Percentiles rank a stretch among this genome's conserved stretches.
Conservation (phyloP, 345 rosid genomes). For the Lumnitzera racemosa region DNA sequence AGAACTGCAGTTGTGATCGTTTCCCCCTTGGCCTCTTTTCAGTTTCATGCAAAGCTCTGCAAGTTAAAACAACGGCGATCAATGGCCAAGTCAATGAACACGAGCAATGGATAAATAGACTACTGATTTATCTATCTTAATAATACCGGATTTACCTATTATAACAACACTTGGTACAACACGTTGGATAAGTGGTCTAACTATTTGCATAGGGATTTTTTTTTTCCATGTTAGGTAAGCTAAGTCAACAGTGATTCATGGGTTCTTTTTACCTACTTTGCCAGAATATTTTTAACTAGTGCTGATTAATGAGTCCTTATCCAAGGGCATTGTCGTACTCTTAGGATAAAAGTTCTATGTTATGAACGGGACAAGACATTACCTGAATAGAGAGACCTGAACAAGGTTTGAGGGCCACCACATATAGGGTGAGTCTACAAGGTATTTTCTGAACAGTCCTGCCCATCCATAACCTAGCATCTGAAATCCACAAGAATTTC, state of each 20-base stretch:
- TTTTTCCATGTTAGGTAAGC: no score
- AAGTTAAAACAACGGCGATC: background rate
- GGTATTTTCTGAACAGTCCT: slow-evolving; percentile 39
- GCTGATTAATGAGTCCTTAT: no score
- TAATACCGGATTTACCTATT: no score
- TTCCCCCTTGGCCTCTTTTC: slow-evolving; percentile 25
- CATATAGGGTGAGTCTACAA: slow-evolving; percentile 52
- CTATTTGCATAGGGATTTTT: no score
- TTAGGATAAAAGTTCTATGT: background rate
- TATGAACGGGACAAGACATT: background rate
- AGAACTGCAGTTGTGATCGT: slow-evolving; percentile 34
- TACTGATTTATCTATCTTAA: no score
- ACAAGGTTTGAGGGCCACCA: slow-evolving; percentile 57
- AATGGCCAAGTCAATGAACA: background rate
- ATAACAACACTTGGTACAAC: no score
- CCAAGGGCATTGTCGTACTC: background rate
- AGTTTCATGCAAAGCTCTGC: slow-evolving; percentile 31
- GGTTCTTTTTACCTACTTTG: no score
- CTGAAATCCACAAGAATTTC: slow-evolving; percentile 14
- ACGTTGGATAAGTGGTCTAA: no score
- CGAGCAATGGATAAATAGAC: no score
- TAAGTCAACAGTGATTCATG: no score
- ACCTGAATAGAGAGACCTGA: slow-evolving; percentile 42
- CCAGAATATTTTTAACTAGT: no score
- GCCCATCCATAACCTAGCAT: slow-evolving; percentile 56